Conservation (phyloP, 2,329 filamentous ascomycete species). For the Neofusicoccum umdonicola region DNA sequence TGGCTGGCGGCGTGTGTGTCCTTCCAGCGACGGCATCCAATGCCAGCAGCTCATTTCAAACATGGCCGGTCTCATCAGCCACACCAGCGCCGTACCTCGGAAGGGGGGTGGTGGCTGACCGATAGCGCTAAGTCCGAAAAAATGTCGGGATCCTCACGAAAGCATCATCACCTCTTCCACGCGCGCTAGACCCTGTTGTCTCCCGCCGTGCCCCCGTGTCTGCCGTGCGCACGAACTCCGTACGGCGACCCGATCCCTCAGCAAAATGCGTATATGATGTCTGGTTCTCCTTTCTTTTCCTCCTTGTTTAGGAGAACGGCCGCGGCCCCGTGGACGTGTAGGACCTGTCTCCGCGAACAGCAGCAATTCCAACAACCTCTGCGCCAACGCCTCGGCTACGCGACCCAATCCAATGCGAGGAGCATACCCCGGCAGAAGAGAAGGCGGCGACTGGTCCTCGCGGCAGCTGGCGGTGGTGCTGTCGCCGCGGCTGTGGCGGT, state of each 20-base stretch:
- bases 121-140: conserved; percentile 14
- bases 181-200: conserved; percentile 9
- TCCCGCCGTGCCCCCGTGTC: background rate
- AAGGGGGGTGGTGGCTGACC: conserved; percentile 1
- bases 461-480: conserved; percentile 30
- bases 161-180: conserved; percentile 14
- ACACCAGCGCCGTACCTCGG: conserved; percentile 10
- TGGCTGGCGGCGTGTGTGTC: background rate
- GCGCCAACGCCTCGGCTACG: conserved; percentile 24
- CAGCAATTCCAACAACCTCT: conserved; percentile 21
- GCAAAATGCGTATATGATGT: conserved; percentile 32
- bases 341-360: conserved; percentile 29
- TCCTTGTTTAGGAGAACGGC: conserved; percentile 25
- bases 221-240: background rate
- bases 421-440: conserved; percentile 26
- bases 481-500: conserved; percentile 49
- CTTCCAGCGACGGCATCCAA: background rate
- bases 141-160: conserved; percentile 15
- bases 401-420: conserved; percentile 21
- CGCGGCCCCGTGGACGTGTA: conserved; percentile 37
- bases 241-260: background rate
- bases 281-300: conserved; percentile 25
- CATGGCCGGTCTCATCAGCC: background rate
- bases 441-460: conserved; percentile 27
- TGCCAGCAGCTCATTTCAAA: background rate